Evolutionary conservation across 305 asterid species (phyloP), one percentile per base, ranked within the genome.

Genomic region (Withania somnifera): DNA sequence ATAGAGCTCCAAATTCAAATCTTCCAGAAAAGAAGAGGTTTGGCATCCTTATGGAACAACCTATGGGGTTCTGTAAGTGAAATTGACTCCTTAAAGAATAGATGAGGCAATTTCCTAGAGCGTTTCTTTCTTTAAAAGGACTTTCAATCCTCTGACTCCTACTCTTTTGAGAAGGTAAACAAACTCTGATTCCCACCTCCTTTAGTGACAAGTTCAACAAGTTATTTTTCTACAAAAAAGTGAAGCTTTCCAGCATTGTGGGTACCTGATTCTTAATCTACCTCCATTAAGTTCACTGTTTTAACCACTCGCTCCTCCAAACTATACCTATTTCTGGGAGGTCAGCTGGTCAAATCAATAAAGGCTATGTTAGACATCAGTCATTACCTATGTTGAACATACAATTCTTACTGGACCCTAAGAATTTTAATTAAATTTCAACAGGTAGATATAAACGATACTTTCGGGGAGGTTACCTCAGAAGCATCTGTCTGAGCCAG

Each of bases 401-500:
- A n/a, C 68, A 51, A 60, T 50, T 77, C 63, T 32, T 60, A 68
- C 20, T 38, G 32, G 19, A 20, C n/a, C 32, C 54, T 68, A 40
- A 19, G 53, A 66, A 38, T 68, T 68, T 68, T n/a, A 19, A 38
- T 38, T 1, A 68, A 68, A 38, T 68, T 19, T 68, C 53, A 66
- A 34, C 51, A 66, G 51, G 36, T 4, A 36, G 5, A 51, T 51
- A 51, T 50, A 5, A 26, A 60, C 7, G 19, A 60, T 10, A 26
- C 64, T 26, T 10, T 3, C 0, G 8, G 3, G 32, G 32, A 1
- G 19, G n/a, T 57, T 85, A 96, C 99, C 98, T 94, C 99, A 81
- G 81, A 79, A 63, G 87, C 68, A 76, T 96, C 98, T 67, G 98
- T 89, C 86, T 93, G 98, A 71, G 99, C 97, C 83, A 83, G 85